Conservation (phyloP, 257 asterid species). For the Pogostemon cablin region DNA sequence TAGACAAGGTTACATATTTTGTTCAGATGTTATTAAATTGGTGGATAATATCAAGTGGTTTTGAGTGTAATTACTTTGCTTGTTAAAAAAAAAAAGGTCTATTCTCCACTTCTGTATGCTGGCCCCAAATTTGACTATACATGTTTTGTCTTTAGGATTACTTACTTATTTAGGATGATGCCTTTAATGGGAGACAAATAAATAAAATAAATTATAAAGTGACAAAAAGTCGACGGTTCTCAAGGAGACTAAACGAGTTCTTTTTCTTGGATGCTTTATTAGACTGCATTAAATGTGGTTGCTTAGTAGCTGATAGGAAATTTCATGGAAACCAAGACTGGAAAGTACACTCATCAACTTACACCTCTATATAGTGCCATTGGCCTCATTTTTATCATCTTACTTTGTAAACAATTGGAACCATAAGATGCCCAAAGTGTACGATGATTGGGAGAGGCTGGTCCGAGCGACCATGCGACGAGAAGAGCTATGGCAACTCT, state of each 20-base stretch:
- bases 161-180: no score
- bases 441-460: slow-evolving; percentile 44
- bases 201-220: no score
- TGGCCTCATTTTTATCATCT: not conserved
- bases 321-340: not conserved
- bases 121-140: no score
- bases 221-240: no score
- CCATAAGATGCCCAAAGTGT: slow-evolving; percentile 26
- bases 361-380: not conserved
- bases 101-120: no score
- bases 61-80: no score
- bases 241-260: not conserved
- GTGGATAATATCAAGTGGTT: no score
- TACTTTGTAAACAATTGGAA: not conserved
- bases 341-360: not conserved
- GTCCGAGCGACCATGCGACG: slow-evolving; percentile 35
- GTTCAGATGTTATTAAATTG: no score
- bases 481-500: slow-evolving; percentile 33
- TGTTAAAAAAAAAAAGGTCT: no score
- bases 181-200: no score
- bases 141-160: no score
- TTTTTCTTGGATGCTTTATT: not conserved
- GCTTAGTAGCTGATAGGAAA: not conserved
- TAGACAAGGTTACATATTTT: no score
- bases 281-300: not conserved